Base-by-base conservation (phyloP, 1,284 basidiomycete genomes). In the Apiotrichum sp. region DNA sequence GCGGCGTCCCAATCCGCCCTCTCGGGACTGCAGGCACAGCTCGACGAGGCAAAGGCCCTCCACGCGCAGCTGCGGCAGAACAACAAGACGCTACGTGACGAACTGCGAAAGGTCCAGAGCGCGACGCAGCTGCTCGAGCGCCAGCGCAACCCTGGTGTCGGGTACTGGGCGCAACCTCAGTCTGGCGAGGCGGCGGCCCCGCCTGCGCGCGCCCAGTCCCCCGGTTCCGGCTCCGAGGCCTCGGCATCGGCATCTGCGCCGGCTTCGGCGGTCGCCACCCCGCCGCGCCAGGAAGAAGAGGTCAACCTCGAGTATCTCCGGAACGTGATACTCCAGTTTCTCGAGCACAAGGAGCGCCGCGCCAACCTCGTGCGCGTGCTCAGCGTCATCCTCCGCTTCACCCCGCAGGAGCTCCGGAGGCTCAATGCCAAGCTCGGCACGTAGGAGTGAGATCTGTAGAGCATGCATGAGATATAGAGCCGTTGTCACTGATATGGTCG, bases 261-360 rank as follows among this genome's bases (percentile, higher is more conserved):
- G 36, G 36, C 40, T 6, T 9, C 43, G 3, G 22, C 52, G 6
- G 44, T 31, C 13, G 22, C 48, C 0, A 43, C 48, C 38, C 42
- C 33, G 32, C 32, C 52, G 22, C 39, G 78, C 47, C 80, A 82
- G n/a, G 88, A 91, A 32, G 79, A 81, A 45, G 91, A 93, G 60
- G 82, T 97, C 57, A 97, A 93, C 69, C 79, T 93, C n/a, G 93
- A 97, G 76, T 97, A 97, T 75, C 77, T 97, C 39, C 81, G 93
- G 58, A 97, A 96, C 74, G 88, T 96, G 36, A 89, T 96, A 52
- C 71, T 97, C 44, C 93, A 96, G 72, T 97, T 97, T 78, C 76
- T 92, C 50, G 89, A 92, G 71, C 85, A 90, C 75, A 88, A 88
- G 67, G 87, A 91, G 70, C 90, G 90, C 89, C 79, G 76, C 86